phyloP scores from a whole-genome alignment of 352 stramenopile genomes.

The Globisporangium rhizosaccharum region DNA sequence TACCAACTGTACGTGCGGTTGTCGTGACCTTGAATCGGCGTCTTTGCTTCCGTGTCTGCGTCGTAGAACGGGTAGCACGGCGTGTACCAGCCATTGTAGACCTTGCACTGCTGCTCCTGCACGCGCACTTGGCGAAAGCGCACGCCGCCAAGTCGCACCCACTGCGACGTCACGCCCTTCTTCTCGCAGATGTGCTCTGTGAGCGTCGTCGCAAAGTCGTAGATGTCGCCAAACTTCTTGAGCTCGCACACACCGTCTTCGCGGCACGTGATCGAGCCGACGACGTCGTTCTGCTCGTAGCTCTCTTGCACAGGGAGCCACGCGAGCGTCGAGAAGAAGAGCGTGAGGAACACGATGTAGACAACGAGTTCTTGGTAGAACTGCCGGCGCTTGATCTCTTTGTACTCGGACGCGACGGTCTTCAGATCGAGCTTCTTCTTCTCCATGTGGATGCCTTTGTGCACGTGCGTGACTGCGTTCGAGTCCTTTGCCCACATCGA shows the following conservation, averaged over 20 bases:
- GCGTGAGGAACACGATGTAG: constrained; percentile 68
- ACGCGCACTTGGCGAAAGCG: constrained; percentile 83
- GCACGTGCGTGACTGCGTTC: constrained; percentile 42
- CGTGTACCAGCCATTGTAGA: constrained; percentile 52
- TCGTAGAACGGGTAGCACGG: constrained; percentile 77
- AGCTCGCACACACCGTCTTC: constrained; percentile 79
- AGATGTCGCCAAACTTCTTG: constrained; percentile 71
- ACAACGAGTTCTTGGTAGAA: constrained; percentile 88
- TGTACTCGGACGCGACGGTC: constrained; percentile 74
- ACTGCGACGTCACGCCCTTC: constrained; percentile 57
- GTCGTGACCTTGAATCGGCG: constrained; percentile 34
- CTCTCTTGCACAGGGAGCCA: constrained; percentile 79
- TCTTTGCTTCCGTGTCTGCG: constrained; percentile 42
- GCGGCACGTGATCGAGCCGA: constrained; percentile 66
- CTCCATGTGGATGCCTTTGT: constrained; percentile 86
- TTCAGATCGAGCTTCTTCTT: constrained; percentile 86
- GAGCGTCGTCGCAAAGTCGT: constrained; percentile 63
- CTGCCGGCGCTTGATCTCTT: constrained; percentile 81
- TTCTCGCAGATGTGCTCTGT: constrained; percentile 44
- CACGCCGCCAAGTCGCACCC: constrained; percentile 70
- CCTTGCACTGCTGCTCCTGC: constrained; percentile 56
- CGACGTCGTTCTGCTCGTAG: constrained; percentile 83
- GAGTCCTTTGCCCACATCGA: constrained; percentile 68
- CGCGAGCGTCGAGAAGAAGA: constrained; percentile 75
- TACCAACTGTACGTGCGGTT: constrained; percentile 58